Evolutionary conservation across 2,329 filamentous ascomycete species (phyloP).

Genomic region (Ceratocystis smalleyi): DNA sequence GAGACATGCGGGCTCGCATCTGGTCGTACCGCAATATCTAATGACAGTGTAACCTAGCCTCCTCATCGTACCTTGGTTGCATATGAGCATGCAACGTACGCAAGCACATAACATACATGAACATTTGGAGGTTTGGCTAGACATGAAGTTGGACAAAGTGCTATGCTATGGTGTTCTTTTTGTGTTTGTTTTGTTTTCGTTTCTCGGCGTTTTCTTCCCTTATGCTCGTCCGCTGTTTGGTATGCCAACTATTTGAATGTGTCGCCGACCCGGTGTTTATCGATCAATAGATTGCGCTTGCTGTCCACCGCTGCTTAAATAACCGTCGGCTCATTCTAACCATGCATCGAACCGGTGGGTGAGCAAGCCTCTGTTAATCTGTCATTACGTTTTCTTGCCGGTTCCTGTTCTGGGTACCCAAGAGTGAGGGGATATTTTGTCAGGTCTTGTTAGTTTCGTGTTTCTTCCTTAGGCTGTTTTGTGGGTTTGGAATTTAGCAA

Average conservation of each 20-base stretch:
- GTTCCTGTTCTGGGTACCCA: not conserved
- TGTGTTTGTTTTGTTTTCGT: not conserved
- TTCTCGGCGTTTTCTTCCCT: not conserved
- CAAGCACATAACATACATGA: not conserved
- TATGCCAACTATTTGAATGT: not conserved
- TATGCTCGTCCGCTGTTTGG: not conserved
- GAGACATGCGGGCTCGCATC: slow-evolving; percentile 93
- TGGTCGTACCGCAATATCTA: slow-evolving; percentile 59
- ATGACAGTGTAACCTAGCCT: not conserved
- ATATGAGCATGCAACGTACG: not conserved
- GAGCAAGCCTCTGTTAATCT: not conserved
- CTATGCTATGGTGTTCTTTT: not conserved
- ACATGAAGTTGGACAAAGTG: not conserved
- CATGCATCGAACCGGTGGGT: not conserved
- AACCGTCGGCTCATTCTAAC: no score
- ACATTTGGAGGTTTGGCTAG: not conserved
- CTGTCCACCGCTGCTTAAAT: no score
- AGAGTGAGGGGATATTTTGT: not conserved
- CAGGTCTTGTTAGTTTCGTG: not conserved
- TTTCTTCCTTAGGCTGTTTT: not conserved
- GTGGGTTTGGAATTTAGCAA: slow-evolving; percentile 11
- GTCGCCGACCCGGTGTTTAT: not conserved
- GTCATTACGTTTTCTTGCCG: not conserved
- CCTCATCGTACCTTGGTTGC: no score
- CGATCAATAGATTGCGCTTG: not conserved